phyloP scores from a whole-genome alignment of 2,329 filamentous ascomycete genomes.

The Pyrenophora seminiperda region DNA sequence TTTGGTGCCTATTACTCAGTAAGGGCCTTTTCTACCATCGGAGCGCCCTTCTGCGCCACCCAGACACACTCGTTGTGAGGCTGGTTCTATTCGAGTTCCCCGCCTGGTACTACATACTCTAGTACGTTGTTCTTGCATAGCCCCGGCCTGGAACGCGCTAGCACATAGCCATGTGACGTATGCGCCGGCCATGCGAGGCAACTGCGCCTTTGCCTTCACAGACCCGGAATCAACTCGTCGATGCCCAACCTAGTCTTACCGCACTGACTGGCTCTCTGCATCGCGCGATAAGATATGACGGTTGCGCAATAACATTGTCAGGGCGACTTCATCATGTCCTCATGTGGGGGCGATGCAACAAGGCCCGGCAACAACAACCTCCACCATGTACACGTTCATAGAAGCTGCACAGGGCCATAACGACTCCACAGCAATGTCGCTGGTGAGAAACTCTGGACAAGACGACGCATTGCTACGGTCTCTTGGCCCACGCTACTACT shows the following conservation, averaged over 20 bases:
- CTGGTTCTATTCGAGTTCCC: slow-evolving; percentile 18
- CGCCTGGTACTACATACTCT: slow-evolving; percentile 21
- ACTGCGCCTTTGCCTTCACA: slow-evolving; percentile 14
- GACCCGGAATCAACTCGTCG: not conserved
- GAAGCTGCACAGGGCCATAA: too few relatives aligned
- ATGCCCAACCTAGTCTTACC: too few relatives aligned
- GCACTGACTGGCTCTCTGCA: not conserved
- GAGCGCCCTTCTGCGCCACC: not conserved
- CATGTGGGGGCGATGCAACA: too few relatives aligned
- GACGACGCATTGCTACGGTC: too few relatives aligned
- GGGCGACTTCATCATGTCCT: too few relatives aligned
- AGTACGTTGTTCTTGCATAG: slow-evolving; percentile 36
- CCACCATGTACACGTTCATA: too few relatives aligned
- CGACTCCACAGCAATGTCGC: too few relatives aligned
- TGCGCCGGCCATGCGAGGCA: slow-evolving; percentile 2
- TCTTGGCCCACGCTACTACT: not conserved
- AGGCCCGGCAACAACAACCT: too few relatives aligned
- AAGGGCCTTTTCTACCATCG: slow-evolving; percentile 1
- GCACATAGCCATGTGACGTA: slow-evolving; percentile 13
- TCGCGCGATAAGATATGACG: slow-evolving; percentile 12
- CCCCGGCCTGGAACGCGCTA: slow-evolving; percentile 11
- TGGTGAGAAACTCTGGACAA: too few relatives aligned
- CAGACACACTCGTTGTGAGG: slow-evolving; percentile 1
- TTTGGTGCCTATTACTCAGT: slow-evolving; percentile 24
- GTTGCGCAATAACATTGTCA: slow-evolving; percentile 1